Evolutionary conservation across 805 yeast species (phyloP).

Genomic region (Geotrichum ghanense): DNA sequence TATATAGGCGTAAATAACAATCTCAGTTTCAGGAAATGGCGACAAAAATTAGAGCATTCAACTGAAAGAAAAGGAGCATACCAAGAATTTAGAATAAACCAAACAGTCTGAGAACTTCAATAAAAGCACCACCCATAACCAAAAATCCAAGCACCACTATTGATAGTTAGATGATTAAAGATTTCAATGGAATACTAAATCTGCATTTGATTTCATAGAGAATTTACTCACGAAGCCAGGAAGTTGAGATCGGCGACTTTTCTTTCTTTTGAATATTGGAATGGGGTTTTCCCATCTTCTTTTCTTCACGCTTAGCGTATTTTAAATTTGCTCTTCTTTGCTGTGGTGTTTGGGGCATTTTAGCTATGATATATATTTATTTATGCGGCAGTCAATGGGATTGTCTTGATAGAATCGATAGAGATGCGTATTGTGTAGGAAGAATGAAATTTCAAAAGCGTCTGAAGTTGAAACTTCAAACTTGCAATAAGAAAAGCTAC

Average conservation of each 20-base stretch:
- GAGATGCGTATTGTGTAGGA: too few relatives aligned
- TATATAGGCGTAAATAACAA: too few relatives aligned
- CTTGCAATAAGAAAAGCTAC: neutral
- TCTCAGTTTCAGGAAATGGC: too few relatives aligned
- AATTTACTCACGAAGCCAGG: constrained; percentile 49
- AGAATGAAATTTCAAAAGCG: too few relatives aligned
- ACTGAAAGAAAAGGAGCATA: too few relatives aligned
- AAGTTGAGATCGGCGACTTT: constrained; percentile 41
- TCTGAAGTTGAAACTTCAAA: neutral
- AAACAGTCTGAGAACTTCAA: constrained; percentile 45
- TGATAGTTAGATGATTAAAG: too few relatives aligned
- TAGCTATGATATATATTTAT: neutral
- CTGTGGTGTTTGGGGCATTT: constrained; percentile 56
- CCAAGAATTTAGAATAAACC: constrained; percentile 31
- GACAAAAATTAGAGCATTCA: too few relatives aligned
- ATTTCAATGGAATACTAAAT: too few relatives aligned
- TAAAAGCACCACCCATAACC: constrained; percentile 70
- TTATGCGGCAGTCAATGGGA: too few relatives aligned
- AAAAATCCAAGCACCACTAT: constrained; percentile 45
- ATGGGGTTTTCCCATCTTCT: constrained; percentile 66
- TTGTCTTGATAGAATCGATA: too few relatives aligned
- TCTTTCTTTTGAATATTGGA: constrained; percentile 18
- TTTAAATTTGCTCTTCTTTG: constrained; percentile 82
- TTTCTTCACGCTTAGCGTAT: constrained; percentile 62
- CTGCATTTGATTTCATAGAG: neutral